Evolutionary conservation across 2,329 filamentous ascomycete genomes (phyloP).

Genomic region (Sclerotinia borealis): DNA sequence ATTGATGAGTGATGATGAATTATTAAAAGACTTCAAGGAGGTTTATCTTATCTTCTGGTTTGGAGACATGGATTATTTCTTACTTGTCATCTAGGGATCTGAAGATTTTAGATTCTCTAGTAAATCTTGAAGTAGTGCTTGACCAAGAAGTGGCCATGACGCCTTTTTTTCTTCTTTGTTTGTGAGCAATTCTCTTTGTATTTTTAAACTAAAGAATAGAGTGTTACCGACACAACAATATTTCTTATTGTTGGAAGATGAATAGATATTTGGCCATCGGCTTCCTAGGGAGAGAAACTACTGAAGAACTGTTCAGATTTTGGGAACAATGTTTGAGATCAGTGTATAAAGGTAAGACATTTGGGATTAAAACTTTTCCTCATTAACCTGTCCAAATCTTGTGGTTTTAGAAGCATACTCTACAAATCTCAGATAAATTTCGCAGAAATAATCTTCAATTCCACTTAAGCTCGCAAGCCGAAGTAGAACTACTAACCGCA

Average conservation of each 20-base stretch:
- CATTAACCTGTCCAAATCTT: not conserved
- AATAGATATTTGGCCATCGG: not conserved
- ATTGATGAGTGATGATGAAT: too few species aligned
- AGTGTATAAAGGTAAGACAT: not conserved
- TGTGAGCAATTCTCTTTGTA: not conserved
- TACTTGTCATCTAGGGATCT: too few species aligned
- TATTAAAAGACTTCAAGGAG: too few species aligned
- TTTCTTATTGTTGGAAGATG: not conserved
- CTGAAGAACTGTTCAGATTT: not conserved
- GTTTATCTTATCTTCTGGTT: too few species aligned
- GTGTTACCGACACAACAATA: not conserved
- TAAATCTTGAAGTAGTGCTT: not conserved
- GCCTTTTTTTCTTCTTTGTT: not conserved
- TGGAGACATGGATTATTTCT: too few species aligned
- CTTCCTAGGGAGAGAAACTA: not conserved
- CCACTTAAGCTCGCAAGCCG: not conserved
- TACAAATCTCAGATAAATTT: not conserved
- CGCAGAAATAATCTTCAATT: too few species aligned
- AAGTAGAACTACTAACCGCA: not conserved
- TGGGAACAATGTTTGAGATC: not conserved
- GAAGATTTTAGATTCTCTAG: not conserved
- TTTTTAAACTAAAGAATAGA: not conserved
- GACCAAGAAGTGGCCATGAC: not conserved
- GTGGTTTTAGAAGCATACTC: not conserved
- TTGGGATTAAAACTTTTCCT: not conserved